Evolutionary conservation across 1,284 basidiomycete species (phyloP).

Genomic region (Psilocybe mexicana): DNA sequence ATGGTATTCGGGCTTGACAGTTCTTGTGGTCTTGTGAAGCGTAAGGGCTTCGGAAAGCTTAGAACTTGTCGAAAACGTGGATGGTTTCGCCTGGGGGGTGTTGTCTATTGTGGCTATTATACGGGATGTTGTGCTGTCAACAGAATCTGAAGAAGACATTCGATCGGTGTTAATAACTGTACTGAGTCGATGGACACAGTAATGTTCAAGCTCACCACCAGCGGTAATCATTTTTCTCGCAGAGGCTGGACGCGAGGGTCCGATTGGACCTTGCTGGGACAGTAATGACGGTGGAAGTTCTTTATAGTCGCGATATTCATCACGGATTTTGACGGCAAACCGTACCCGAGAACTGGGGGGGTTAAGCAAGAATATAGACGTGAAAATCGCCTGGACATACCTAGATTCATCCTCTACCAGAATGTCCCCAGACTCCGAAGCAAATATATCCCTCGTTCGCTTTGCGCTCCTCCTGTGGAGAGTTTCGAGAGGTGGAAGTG

Average conservation of each 20-base stretch:
- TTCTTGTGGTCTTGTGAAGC: slow-evolving; percentile 88
- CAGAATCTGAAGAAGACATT: slow-evolving; percentile 31
- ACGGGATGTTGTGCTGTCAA: slow-evolving; percentile 48
- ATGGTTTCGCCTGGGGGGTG: slow-evolving; percentile 60
- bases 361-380: not conserved
- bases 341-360: slow-evolving; percentile 59
- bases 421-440: slow-evolving; percentile 60
- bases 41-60: slow-evolving; percentile 84
- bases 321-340: slow-evolving; percentile 73
- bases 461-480: slow-evolving; percentile 63
- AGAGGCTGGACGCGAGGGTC: slow-evolving; percentile 66
- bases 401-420: slow-evolving; percentile 69
- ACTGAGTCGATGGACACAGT: not conserved
- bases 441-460: slow-evolving; percentile 70
- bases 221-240: slow-evolving; percentile 70
- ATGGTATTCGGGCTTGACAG: slow-evolving; percentile 93
- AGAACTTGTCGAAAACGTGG: slow-evolving; percentile 63
- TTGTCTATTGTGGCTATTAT: slow-evolving; percentile 74
- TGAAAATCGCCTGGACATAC: slow-evolving; percentile 35
- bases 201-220: slow-evolving; percentile 51
- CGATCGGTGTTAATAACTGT: not conserved
- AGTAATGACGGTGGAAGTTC: slow-evolving; percentile 82
- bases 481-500: slow-evolving; percentile 69
- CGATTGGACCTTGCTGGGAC: slow-evolving; percentile 79
- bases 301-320: slow-evolving; percentile 89